Evolutionary conservation across 768 basidiomycete genomes (phyloP).

Genomic region (Pholiota conissans): DNA sequence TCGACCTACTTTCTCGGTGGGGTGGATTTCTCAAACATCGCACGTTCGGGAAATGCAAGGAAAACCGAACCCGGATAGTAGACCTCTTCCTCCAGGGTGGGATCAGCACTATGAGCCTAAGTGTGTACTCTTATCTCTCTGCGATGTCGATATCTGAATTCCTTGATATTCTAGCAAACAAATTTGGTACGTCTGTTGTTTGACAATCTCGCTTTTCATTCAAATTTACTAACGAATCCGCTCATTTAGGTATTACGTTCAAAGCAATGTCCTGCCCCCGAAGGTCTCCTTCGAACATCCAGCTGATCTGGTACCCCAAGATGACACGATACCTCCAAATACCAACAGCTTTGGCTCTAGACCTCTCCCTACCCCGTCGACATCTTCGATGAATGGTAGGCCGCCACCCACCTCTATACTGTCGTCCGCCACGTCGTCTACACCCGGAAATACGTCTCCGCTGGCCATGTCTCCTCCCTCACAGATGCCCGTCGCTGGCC

Average conservation of each 20-base stretch:
- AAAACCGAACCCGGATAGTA: constrained; percentile 13
- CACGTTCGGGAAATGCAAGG: constrained; percentile 1
- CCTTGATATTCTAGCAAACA: constrained; percentile 13
- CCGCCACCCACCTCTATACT: background rate
- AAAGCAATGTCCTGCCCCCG: constrained; percentile 28
- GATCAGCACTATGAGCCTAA: constrained; percentile 31
- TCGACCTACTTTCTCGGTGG: background rate
- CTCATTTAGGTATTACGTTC: constrained; percentile 32
- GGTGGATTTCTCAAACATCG: background rate
- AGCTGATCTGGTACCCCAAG: constrained; percentile 14
- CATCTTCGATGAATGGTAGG: background rate
- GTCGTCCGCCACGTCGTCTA: background rate
- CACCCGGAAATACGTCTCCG: background rate
- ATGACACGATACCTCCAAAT: background rate
- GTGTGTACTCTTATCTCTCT: constrained; percentile 20
- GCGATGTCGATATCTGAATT: background rate
- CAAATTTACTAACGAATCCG: too few relatives aligned
- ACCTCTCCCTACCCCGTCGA: background rate
- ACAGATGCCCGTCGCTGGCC: background rate
- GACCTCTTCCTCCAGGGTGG: constrained; percentile 35
- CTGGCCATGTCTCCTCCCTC: background rate
- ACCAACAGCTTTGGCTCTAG: constrained; percentile 1
- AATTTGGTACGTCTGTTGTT: constrained; percentile 19
- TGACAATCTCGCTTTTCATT: background rate
- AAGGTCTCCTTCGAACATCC: constrained; percentile 36